Conservation (phyloP, 352 stramenopile species). For the Phytophthora sansomeana region DNA sequence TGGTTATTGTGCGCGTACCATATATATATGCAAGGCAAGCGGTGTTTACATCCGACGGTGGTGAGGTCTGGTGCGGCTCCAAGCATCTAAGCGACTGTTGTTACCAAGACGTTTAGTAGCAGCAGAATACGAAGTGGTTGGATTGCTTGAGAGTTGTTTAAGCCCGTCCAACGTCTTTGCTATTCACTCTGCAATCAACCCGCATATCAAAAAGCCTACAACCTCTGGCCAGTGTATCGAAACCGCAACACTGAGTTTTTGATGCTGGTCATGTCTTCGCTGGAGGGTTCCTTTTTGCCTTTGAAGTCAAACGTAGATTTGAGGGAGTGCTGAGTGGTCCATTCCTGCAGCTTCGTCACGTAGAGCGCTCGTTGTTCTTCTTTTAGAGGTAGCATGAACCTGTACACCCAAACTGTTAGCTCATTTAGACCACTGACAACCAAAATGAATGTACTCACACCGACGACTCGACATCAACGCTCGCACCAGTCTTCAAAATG, state of each 20-base stretch:
- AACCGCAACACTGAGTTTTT: constrained; percentile 72
- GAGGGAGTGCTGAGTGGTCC: constrained; percentile 45
- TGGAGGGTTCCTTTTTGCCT: constrained; percentile 35
- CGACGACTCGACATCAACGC: constrained; percentile 76
- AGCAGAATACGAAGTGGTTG: too few species aligned
- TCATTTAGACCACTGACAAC: neutral
- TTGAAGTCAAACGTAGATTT: constrained; percentile 46
- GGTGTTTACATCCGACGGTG: too few species aligned
- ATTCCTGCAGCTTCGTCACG: constrained; percentile 73
- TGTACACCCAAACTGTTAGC: constrained; percentile 19
- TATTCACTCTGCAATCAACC: neutral
- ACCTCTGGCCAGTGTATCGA: constrained; percentile 27
- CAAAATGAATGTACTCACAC: constrained; percentile 49
- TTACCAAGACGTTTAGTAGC: too few species aligned
- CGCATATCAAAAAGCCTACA: neutral
- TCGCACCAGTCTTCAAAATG: constrained; percentile 50
- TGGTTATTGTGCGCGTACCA: too few species aligned
- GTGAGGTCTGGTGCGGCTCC: too few species aligned
- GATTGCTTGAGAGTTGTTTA: neutral
- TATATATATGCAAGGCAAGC: too few species aligned
- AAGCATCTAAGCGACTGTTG: too few species aligned
- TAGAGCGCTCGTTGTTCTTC: constrained; percentile 75
- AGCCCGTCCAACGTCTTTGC: too few species aligned
- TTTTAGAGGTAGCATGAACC: constrained; percentile 77
- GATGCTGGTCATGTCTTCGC: constrained; percentile 61